phyloP scores from a whole-genome alignment of 2,329 filamentous ascomycete species.

The Mycogone perniciosa region DNA sequence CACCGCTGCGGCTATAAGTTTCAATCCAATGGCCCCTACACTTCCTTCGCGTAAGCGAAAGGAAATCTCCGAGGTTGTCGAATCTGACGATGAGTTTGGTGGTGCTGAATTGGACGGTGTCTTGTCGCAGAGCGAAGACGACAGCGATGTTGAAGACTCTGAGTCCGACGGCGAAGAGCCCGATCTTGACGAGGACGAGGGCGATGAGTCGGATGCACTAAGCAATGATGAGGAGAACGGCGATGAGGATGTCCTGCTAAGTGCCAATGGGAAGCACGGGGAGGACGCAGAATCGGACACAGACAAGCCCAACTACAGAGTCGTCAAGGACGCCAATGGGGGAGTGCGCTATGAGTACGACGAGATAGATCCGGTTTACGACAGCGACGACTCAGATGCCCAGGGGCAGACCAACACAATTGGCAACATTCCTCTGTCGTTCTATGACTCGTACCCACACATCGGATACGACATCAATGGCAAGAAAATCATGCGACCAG shows the following conservation, averaged over 20 bases:
- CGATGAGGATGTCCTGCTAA: neutral
- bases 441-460: constrained; percentile 96
- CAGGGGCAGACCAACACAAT: constrained; percentile 81
- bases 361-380: constrained; percentile 90
- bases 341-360: constrained; percentile 85
- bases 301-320: constrained; percentile 29
- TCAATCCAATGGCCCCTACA: constrained; percentile 14
- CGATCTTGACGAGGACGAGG: constrained; percentile 36
- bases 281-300: constrained; percentile 14
- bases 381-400: constrained; percentile 88
- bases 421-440: constrained; percentile 85
- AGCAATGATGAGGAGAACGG: neutral
- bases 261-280: neutral
- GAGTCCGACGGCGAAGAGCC: constrained; percentile 22
- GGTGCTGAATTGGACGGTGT: constrained; percentile 49
- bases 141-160: constrained; percentile 18
- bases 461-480: constrained; percentile 99
- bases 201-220: constrained; percentile 9
- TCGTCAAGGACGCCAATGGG: constrained; percentile 80
- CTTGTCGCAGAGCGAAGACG: constrained; percentile 44
- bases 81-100: constrained; percentile 56
- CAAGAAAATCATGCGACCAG: constrained; percentile 94
- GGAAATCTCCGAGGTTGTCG: constrained; percentile 48
- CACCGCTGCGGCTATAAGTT: neutral
- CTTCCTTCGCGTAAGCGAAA: constrained; percentile 54